These are phyloP conservation scores for Exophiala dermatitidis DNA, from an alignment of 2,329 filamentous ascomycete species.

Conservation along the genomic window DNA sequence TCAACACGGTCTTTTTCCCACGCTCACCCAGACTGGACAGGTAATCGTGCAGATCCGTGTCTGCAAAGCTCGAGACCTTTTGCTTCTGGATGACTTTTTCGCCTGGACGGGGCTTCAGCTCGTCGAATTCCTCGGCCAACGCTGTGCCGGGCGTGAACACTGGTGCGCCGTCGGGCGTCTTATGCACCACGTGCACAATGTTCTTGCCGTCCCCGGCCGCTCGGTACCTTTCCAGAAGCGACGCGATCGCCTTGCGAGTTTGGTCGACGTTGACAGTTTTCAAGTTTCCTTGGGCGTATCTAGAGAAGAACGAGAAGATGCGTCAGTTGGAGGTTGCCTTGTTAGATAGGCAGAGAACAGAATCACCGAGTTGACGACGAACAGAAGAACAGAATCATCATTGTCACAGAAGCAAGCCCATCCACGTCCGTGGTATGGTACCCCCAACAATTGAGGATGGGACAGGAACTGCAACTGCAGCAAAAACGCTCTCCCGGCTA, in stretches of 20 bases:
- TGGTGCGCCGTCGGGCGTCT: conserved; percentile 53
- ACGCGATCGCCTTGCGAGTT: conserved; percentile 51
- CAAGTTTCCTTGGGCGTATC: conserved; percentile 49
- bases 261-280: conserved; percentile 46
- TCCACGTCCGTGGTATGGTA: no score
- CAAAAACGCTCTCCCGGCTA: no score
- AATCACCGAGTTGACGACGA: no score
- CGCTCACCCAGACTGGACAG: conserved; percentile 38
- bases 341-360: not conserved
- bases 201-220: conserved; percentile 32
- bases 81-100: conserved; percentile 56
- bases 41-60: conserved; percentile 52
- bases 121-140: conserved; percentile 55
- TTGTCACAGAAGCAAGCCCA: no score
- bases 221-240: conserved; percentile 56
- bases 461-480: no score
- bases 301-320: conserved; percentile 8
- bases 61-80: conserved; percentile 53
- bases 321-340: not conserved
- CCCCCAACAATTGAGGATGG: no score
- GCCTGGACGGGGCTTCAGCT: conserved; percentile 47
- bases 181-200: conserved; percentile 57
- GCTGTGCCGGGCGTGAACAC: conserved; percentile 58
- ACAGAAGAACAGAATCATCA: no score
- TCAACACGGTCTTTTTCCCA: conserved; percentile 54